Percentiles rank a stretch among this genome's conserved stretches.
phyloP scores from a whole-genome alignment of 1,139 yeast species.

The Taphrina communis region DNA sequence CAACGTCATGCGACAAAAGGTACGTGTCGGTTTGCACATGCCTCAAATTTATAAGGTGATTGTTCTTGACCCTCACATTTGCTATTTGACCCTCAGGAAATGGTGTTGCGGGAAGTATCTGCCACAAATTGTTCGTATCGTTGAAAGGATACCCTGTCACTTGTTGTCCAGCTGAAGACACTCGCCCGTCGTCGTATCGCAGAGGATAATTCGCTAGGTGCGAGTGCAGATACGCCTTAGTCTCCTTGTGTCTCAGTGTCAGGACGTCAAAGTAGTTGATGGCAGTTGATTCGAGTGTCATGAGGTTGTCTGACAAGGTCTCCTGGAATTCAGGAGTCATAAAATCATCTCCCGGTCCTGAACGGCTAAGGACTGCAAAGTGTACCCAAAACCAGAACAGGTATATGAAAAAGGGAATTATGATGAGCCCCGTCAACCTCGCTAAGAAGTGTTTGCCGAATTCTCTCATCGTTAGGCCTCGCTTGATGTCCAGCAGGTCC shows the following conservation, averaged over 20 bases:
- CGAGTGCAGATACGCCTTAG: conserved; percentile 80
- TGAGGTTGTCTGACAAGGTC: conserved; percentile 79
- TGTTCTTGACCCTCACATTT: conserved; percentile 61
- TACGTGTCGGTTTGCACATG: conserved; percentile 82
- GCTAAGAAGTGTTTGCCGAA: conserved; percentile 75
- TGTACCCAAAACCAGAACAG: conserved; percentile 94
- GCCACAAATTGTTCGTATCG: conserved; percentile 84
- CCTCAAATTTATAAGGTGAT: conserved; percentile 75
- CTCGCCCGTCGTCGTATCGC: conserved; percentile 94
- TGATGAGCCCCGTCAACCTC: conserved; percentile 72
- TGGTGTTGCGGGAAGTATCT: conserved; percentile 70
- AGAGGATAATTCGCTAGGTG: conserved; percentile 77
- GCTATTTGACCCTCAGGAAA: conserved; percentile 53
- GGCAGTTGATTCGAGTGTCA: conserved; percentile 72
- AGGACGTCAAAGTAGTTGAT: conserved; percentile 77
- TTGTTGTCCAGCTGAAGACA: conserved; percentile 94
- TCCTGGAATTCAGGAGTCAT: conserved; percentile 95
- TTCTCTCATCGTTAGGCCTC: conserved; percentile 67
- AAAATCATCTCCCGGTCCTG: conserved; percentile 95
- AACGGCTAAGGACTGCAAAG: conserved; percentile 74
- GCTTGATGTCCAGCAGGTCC: conserved; percentile 74
- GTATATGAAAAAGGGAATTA: conserved; percentile 81
- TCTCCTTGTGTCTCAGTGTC: conserved; percentile 77
- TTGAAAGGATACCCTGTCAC: conserved; percentile 71
- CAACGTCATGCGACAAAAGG: conserved; percentile 91